Evolutionary conservation across 352 stramenopile species (phyloP).

Genomic region (Globisporangium apiculatum): DNA sequence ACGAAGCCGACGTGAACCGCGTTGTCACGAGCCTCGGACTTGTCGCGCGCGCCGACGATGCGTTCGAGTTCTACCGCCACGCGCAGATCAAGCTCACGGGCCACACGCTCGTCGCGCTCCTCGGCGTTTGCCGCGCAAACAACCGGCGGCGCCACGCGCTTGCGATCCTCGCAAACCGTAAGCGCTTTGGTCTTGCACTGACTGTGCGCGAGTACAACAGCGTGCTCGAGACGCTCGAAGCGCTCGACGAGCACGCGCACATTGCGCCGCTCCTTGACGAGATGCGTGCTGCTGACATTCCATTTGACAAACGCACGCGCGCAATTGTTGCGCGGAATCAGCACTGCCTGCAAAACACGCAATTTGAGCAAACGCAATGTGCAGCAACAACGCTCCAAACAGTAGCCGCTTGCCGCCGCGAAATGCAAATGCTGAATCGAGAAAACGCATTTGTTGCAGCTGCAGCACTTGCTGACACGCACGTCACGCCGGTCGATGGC

Average conservation of each 20-base stretch:
- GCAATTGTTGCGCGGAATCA: slow-evolving; percentile 32
- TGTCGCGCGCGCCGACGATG: slow-evolving; percentile 23
- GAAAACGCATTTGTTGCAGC: slow-evolving; percentile 9
- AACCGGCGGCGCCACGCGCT: slow-evolving; percentile 33
- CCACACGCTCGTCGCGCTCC: slow-evolving; percentile 36
- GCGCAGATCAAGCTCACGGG: slow-evolving; percentile 33
- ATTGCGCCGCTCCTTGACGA: slow-evolving; percentile 30
- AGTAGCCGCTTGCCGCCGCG: slow-evolving; percentile 6
- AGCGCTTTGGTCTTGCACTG: slow-evolving; percentile 39
- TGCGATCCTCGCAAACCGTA: slow-evolving; percentile 45
- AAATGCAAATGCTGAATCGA: not conserved
- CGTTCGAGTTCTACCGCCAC: slow-evolving; percentile 59
- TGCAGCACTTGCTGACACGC: slow-evolving; percentile 6
- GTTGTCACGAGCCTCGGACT: slow-evolving; percentile 42
- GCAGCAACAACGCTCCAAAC: not conserved
- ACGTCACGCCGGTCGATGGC: not conserved
- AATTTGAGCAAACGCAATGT: slow-evolving; percentile 5
- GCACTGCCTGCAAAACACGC: slow-evolving; percentile 20
- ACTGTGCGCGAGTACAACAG: slow-evolving; percentile 29
- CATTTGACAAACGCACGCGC: slow-evolving; percentile 20
- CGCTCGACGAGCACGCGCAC: slow-evolving; percentile 22
- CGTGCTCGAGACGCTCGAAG: slow-evolving; percentile 41
- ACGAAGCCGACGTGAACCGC: slow-evolving; percentile 37
- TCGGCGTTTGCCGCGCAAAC: slow-evolving; percentile 37
- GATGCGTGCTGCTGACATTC: slow-evolving; percentile 26